Conservation (phyloP, 2,329 filamentous ascomycete genomes). For the Cladosporium sp. region DNA sequence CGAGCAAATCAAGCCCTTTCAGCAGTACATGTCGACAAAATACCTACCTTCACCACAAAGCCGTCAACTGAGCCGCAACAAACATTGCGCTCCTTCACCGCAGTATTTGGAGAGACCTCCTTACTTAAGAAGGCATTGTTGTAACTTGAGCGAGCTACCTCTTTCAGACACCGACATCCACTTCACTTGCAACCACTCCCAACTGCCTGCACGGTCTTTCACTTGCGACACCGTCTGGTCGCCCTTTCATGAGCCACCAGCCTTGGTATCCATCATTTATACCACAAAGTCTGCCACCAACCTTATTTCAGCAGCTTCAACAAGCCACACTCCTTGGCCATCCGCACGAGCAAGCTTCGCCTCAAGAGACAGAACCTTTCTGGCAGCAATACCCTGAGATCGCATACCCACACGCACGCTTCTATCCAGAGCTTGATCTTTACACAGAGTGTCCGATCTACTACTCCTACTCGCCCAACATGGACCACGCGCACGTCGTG, state of each 20-base stretch:
- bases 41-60: background rate
- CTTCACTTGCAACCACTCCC: background rate
- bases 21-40: background rate
- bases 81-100: conserved; percentile 12
- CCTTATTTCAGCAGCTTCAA: background rate
- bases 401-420: conserved; percentile 9
- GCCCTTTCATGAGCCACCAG: conserved; percentile 6
- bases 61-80: background rate
- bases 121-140: background rate
- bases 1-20: background rate
- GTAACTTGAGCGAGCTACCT: background rate
- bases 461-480: background rate
- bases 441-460: conserved; percentile 10
- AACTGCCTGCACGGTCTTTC: background rate
- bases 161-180: background rate
- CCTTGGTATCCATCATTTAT: background rate
- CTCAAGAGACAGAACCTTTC: conserved; percentile 18
- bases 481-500: conserved; percentile 5
- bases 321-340: conserved; percentile 3
- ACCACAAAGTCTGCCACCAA: background rate
- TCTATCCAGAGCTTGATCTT: conserved; percentile 7
- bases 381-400: conserved; percentile 19
- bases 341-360: conserved; percentile 13
- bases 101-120: background rate
- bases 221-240: conserved; percentile 6